Evolutionary conservation across 176 grass and related monocot species (phyloP).

Genomic region (Saccharum officinarum): DNA sequence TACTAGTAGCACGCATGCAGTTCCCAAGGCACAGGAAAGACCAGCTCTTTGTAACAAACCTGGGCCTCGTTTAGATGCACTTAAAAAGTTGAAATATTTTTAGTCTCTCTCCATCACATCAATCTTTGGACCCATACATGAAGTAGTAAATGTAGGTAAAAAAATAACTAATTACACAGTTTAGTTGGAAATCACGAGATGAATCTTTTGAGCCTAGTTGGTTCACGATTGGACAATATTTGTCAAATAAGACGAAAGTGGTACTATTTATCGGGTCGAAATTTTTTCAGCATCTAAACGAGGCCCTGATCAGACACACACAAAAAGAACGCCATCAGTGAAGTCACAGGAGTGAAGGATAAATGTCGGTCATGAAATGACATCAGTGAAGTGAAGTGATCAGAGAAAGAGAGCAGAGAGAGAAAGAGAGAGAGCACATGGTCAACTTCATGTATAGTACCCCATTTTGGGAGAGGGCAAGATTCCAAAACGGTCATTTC

Average conservation of each 20-base stretch:
- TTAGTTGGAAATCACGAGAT: too few species aligned
- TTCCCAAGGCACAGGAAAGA: conserved; percentile 29
- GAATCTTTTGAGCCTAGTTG: too few species aligned
- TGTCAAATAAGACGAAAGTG: too few species aligned
- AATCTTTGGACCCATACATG: too few species aligned
- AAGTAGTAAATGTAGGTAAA: too few species aligned
- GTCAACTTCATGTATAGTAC: conserved; percentile 22
- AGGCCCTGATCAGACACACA: conserved; percentile 47
- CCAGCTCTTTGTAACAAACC: conserved; percentile 27
- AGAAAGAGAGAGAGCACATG: conserved; percentile 13
- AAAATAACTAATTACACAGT: too few species aligned
- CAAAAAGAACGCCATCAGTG: conserved; percentile 36
- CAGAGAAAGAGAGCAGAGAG: not conserved
- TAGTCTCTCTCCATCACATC: too few species aligned
- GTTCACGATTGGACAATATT: too few species aligned
- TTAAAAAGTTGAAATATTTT: too few species aligned
- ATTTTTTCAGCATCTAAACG: too few species aligned
- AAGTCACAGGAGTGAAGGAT: conserved; percentile 40
- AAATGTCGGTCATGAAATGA: conserved; percentile 50
- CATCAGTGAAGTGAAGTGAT: conserved; percentile 26
- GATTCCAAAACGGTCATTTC: conserved; percentile 55
- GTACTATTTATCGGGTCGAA: too few species aligned
- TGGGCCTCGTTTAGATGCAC: too few species aligned
- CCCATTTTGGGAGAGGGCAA: conserved; percentile 33
- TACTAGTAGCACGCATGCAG: not conserved